phyloP scores from a whole-genome alignment of 2,329 filamentous ascomycete species.

The Periconia sp. region DNA sequence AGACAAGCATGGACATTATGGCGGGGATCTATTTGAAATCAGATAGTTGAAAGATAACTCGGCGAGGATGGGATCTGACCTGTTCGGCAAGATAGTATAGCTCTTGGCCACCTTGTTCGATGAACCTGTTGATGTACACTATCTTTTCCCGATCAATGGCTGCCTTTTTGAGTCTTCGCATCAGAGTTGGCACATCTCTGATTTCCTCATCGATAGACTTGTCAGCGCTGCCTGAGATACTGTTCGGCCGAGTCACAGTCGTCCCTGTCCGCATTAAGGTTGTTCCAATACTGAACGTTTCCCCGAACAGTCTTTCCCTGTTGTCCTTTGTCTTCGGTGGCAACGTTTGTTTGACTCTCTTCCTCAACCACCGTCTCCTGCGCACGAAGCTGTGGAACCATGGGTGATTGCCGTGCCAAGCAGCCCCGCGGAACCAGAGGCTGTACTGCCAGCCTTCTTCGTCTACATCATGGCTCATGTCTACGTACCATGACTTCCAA shows the following conservation, averaged over 20 bases:
- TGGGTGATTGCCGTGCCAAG: conserved; percentile 82
- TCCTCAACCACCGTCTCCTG: conserved; percentile 82
- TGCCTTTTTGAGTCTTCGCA: conserved; percentile 67
- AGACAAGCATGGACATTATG: conserved; percentile 72
- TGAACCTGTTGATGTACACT: conserved; percentile 77
- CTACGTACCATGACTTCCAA: conserved; percentile 71
- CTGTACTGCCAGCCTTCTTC: conserved; percentile 97
- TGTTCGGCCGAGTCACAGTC: conserved; percentile 40
- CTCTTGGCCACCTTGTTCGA: conserved; percentile 72
- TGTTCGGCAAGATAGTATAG: conserved; percentile 70
- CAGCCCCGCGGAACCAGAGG: conserved; percentile 68
- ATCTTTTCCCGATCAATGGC: conserved; percentile 91
- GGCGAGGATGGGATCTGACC: conserved; percentile 20
- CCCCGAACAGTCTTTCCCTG: conserved; percentile 39
- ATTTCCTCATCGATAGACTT: conserved; percentile 57
- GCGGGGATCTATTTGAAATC: conserved; percentile 28
- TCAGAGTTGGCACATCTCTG: conserved; percentile 67
- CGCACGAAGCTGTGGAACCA: conserved; percentile 98
- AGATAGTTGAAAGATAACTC: conserved; percentile 6
- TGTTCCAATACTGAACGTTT: conserved; percentile 42
- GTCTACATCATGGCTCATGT: conserved; percentile 80
- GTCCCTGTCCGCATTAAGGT: conserved; percentile 31
- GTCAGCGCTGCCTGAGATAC: conserved; percentile 17
- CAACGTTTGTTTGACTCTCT: conserved; percentile 67
- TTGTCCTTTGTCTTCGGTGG: conserved; percentile 36